These are phyloP conservation scores for Dorcoceras hygrometricum DNA, from an alignment of 257 asterid genomes.

Conservation along the genomic window DNA sequence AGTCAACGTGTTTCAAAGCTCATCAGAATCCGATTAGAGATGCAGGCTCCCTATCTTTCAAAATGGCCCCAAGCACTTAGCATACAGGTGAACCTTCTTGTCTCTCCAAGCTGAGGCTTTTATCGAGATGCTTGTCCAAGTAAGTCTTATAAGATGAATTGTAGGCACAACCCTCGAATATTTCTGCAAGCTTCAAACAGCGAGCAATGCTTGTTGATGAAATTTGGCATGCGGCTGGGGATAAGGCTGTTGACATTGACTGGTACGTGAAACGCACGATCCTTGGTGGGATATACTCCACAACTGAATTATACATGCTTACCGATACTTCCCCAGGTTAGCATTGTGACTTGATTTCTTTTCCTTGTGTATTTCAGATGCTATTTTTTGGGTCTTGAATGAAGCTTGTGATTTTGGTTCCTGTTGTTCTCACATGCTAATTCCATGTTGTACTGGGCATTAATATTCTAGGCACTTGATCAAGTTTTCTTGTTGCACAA, in stretches of 20 bases:
- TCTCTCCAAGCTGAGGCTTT: slow-evolving; percentile 8
- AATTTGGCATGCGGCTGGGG: slow-evolving; percentile 90
- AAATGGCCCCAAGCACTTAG: slow-evolving; percentile 98
- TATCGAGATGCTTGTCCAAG: background rate
- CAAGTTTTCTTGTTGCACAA: background rate
- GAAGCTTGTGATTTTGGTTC: background rate
- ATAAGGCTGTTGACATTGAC: slow-evolving; percentile 60
- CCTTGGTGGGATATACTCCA: slow-evolving; percentile 86
- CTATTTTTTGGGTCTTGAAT: background rate
- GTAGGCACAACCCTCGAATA: slow-evolving; percentile 78
- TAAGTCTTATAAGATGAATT: slow-evolving; percentile 2
- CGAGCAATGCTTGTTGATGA: slow-evolving; percentile 92
- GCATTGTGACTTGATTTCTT: slow-evolving; percentile 2
- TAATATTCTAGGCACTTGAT: background rate
- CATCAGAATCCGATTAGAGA: slow-evolving; percentile 76
- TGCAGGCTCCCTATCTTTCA: slow-evolving; percentile 92
- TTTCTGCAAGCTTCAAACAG: slow-evolving; percentile 85
- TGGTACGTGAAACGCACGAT: slow-evolving; percentile 83
- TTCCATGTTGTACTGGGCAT: slow-evolving; percentile 16
- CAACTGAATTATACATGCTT: slow-evolving; percentile 87
- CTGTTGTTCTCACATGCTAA: slow-evolving; percentile 3
- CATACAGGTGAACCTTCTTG: slow-evolving; percentile 59
- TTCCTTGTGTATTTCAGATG: background rate
- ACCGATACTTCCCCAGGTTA: slow-evolving; percentile 88
- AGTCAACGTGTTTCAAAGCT: slow-evolving; percentile 74